Evolutionary conservation across 192 early-diverging fungal genomes (phyloP).

Genomic region (Backusella australiensis): DNA sequence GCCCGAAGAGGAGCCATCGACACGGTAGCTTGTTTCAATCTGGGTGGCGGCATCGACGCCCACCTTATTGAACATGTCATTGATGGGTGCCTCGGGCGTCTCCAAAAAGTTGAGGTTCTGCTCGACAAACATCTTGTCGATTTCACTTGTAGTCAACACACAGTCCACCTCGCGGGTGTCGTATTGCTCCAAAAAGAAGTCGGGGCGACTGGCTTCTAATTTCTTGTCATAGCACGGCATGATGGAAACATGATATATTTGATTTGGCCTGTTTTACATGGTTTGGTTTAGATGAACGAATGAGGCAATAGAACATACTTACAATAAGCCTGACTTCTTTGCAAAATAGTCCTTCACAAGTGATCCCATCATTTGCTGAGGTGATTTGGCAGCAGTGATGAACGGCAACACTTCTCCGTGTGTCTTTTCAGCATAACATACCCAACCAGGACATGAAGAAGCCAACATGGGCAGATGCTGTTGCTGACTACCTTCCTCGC

Average conservation of each 20-base stretch:
- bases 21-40: slow-evolving; percentile 39
- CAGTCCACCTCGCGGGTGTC: slow-evolving; percentile 92
- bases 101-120: slow-evolving; percentile 47
- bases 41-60: slow-evolving; percentile 13
- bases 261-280: slow-evolving; percentile 47
- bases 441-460: slow-evolving; percentile 83
- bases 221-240: slow-evolving; percentile 99
- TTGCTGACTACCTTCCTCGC: slow-evolving; percentile 27
- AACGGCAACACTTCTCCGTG: slow-evolving; percentile 86
- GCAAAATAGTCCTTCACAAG: slow-evolving; percentile 86
- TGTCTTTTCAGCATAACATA: slow-evolving; percentile 99
- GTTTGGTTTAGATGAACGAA: background rate
- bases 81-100: slow-evolving; percentile 54
- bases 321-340: slow-evolving; percentile 52
- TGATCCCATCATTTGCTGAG: slow-evolving; percentile 96
- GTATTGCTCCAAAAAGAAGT: slow-evolving; percentile 85
- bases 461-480: slow-evolving; percentile 58
- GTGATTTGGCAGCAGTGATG: slow-evolving; percentile 90
- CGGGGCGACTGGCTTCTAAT: slow-evolving; percentile 90
- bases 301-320: background rate
- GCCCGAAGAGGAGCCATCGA: slow-evolving; percentile 84
- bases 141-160: slow-evolving; percentile 92
- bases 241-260: slow-evolving; percentile 89
- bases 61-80: slow-evolving; percentile 50
- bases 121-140: slow-evolving; percentile 84